A percentile compares a stretch with the other conserved stretches of the same genome.
Conservation (phyloP, 179 eudicot species). For the Spinacia oleracea region DNA sequence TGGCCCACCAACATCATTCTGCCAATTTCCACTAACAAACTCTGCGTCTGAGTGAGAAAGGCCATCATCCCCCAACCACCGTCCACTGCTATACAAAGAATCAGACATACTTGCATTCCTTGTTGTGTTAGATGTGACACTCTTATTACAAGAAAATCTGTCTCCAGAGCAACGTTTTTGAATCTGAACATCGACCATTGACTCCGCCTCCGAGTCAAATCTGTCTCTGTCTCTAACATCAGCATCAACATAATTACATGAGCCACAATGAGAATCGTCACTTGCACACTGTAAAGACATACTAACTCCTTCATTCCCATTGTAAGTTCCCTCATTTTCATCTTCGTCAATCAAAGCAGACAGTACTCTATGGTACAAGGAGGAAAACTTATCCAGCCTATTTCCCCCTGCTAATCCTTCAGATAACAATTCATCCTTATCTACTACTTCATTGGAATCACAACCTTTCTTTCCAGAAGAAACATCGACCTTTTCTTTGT, state of each 20-base stretch:
- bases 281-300: constrained; percentile 50
- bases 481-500: constrained; percentile 27
- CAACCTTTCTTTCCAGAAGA: constrained; percentile 22
- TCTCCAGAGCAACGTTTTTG: constrained; percentile 43
- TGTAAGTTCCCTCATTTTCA: constrained; percentile 68
- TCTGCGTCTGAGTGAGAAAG: constrained; percentile 65
- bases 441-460: constrained; percentile 16
- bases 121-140: constrained; percentile 46
- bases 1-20: constrained; percentile 46
- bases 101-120: constrained; percentile 51
- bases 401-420: constrained; percentile 42
- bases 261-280: constrained; percentile 56
- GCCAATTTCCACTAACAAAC: constrained; percentile 51
- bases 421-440: constrained; percentile 34
- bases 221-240: constrained; percentile 49
- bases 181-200: constrained; percentile 43
- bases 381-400: constrained; percentile 42
- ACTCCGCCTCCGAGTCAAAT: constrained; percentile 56
- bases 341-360: constrained; percentile 89
- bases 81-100: constrained; percentile 54
- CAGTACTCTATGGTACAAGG: constrained; percentile 80
- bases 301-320: constrained; percentile 49
- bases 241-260: constrained; percentile 47
- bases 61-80: constrained; percentile 59
- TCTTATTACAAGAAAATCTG: constrained; percentile 66